Percentiles rank a stretch among this genome's conserved stretches.
phyloP scores from a whole-genome alignment of 2,329 filamentous ascomycete species.

The Exophiala sp. region DNA sequence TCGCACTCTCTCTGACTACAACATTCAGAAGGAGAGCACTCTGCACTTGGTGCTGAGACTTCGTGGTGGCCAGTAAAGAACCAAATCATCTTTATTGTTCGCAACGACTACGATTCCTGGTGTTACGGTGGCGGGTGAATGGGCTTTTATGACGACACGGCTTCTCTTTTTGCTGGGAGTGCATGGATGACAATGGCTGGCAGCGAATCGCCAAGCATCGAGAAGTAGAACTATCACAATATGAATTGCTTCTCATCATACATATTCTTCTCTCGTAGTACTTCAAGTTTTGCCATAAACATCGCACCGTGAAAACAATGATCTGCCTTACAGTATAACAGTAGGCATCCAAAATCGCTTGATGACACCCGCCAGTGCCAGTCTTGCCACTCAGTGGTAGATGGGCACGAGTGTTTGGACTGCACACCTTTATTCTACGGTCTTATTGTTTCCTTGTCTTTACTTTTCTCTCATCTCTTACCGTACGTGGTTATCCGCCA shows the following conservation, averaged over 20 bases:
- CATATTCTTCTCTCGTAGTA: neutral
- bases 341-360: no score
- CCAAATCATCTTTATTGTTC: conserved; percentile 2
- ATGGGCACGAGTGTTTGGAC: no score
- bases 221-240: conserved; percentile 2
- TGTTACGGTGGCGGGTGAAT: conserved; percentile 1
- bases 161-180: neutral
- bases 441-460: neutral
- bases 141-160: conserved; percentile 1
- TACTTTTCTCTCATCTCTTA: neutral
- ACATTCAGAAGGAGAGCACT: conserved; percentile 60
- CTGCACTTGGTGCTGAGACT: conserved; percentile 62
- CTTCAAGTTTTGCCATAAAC: no score
- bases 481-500: neutral
- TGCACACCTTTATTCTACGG: neutral
- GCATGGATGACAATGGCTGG: neutral
- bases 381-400: no score
- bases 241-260: conserved; percentile 2
- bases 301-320: no score
- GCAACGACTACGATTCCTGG: neutral
- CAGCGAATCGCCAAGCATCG: neutral
- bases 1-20: conserved; percentile 52
- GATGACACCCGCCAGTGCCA: no score
- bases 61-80: conserved; percentile 46
- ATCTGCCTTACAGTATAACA: no score